phyloP scores from a whole-genome alignment of 2,329 filamentous ascomycete species.

The Claviceps quebecensis region DNA sequence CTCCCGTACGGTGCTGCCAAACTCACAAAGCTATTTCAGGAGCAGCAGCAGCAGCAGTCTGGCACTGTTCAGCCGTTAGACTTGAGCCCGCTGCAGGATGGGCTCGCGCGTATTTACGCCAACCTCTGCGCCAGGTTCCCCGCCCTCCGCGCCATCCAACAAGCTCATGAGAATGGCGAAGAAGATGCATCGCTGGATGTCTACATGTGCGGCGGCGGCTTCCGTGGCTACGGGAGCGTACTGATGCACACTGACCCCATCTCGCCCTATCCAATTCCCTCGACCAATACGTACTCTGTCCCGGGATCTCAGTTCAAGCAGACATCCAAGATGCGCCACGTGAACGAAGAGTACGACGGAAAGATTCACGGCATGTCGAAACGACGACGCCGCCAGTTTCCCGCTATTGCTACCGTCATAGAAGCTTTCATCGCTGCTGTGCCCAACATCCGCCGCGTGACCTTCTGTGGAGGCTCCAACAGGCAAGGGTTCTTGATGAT shows the following conservation, averaged over 20 bases:
- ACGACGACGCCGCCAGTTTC: slow-evolving; percentile 65
- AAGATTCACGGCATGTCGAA: slow-evolving; percentile 69
- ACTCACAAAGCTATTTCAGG: slow-evolving; percentile 34
- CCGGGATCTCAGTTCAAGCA: slow-evolving; percentile 44
- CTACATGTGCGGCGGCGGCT: slow-evolving; percentile 81
- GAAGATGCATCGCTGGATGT: slow-evolving; percentile 42
- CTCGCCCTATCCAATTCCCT: slow-evolving; percentile 68
- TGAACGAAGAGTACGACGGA: slow-evolving; percentile 34
- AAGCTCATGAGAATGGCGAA: slow-evolving; percentile 19
- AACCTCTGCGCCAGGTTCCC: slow-evolving; percentile 35
- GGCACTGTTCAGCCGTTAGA: slow-evolving; percentile 30
- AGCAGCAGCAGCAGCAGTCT: slow-evolving; percentile 14
- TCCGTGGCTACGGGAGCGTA: slow-evolving; percentile 81
- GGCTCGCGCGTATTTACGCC: slow-evolving; percentile 47
- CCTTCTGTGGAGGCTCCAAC: slow-evolving; percentile 80
- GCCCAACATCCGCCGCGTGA: slow-evolving; percentile 56
- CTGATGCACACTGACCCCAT: slow-evolving; percentile 65
- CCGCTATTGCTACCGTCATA: slow-evolving; percentile 71
- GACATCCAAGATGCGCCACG: slow-evolving; percentile 34
- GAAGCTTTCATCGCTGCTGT: slow-evolving; percentile 56
- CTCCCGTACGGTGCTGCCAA: slow-evolving; percentile 49
- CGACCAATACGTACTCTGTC: slow-evolving; percentile 66
- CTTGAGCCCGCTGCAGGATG: slow-evolving; percentile 37
- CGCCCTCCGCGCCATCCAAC: slow-evolving; percentile 27
- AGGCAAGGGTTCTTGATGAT: slow-evolving; percentile 71